A percentile compares a stretch with the other conserved stretches of the same genome.
phyloP scores from a whole-genome alignment of 1,284 basidiomycete species.

The Cutaneotrichosporon cavernicola region DNA sequence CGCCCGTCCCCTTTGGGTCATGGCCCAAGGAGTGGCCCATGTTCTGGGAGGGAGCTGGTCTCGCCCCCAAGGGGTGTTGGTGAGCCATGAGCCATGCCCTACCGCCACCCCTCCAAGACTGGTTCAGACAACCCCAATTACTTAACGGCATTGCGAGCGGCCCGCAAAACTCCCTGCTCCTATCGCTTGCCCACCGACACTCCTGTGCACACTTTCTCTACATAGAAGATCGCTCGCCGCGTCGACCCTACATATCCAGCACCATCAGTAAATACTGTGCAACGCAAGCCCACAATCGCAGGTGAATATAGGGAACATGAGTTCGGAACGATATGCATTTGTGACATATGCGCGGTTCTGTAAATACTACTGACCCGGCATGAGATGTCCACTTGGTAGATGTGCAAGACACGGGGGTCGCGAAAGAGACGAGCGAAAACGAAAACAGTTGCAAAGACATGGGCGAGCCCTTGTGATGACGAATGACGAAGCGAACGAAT shows the following conservation, averaged over 20 bases:
- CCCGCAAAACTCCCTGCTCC: not conserved
- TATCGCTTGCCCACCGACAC: not conserved
- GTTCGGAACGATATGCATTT: constrained; percentile 19
- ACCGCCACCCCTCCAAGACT: not conserved
- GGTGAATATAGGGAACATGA: not conserved
- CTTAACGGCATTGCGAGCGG: not conserved
- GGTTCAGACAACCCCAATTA: not conserved
- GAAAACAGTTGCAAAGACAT: constrained; percentile 14
- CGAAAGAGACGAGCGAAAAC: constrained; percentile 27
- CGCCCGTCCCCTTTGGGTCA: constrained; percentile 2
- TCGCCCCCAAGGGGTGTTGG: constrained; percentile 12
- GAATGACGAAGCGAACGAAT: not conserved
- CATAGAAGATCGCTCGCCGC: not conserved
- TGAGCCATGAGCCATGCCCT: constrained; percentile 3
- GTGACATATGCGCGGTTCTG: constrained; percentile 11
- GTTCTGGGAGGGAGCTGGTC: constrained; percentile 29
- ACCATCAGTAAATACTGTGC: not conserved
- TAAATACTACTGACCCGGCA: not conserved
- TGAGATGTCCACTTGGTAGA: constrained; percentile 1
- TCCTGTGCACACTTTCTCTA: not conserved
- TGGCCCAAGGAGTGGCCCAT: constrained; percentile 29
- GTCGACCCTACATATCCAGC: not conserved
- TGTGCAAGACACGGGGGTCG: constrained; percentile 5
- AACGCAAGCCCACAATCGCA: not conserved
- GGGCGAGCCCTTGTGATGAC: not conserved